phyloP scores from a whole-genome alignment of 768 basidiomycete species.

The Tricholoma bakamatsutake region DNA sequence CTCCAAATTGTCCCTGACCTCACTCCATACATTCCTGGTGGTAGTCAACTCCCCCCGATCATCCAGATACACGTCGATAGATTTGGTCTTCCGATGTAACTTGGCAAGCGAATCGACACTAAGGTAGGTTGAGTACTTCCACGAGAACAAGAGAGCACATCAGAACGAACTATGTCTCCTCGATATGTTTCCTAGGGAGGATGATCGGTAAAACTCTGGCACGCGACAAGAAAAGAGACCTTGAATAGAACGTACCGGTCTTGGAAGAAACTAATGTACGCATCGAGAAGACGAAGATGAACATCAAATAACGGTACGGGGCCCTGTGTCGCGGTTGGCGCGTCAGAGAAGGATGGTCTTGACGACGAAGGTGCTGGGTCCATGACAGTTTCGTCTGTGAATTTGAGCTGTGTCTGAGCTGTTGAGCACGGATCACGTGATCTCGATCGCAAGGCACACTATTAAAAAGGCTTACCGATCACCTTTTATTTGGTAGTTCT shows the following conservation, averaged over 20 bases:
- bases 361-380: constrained; percentile 31
- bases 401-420: constrained; percentile 5
- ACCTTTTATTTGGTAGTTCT: too few species aligned
- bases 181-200: constrained; percentile 63
- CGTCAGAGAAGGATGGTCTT: constrained; percentile 35
- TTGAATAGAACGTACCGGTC: constrained; percentile 54
- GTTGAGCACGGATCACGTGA: background rate
- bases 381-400: constrained; percentile 15
- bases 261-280: constrained; percentile 79
- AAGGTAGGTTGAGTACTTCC: constrained; percentile 7
- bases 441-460: background rate
- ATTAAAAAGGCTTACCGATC: too few species aligned
- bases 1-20: constrained; percentile 81
- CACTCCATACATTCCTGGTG: constrained; percentile 71
- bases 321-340: constrained; percentile 32
- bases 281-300: constrained; percentile 67
- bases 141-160: background rate
- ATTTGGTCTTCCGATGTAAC: constrained; percentile 66
- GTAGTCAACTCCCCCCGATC: constrained; percentile 63
- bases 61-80: constrained; percentile 66
- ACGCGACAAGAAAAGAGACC: constrained; percentile 7
- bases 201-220: constrained; percentile 14
- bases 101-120: constrained; percentile 73
- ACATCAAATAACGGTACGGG: constrained; percentile 68
- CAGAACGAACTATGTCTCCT: constrained; percentile 71